Evolutionary conservation across 73 alveolate species (phyloP).

Genomic region (Effrenium voratum): DNA sequence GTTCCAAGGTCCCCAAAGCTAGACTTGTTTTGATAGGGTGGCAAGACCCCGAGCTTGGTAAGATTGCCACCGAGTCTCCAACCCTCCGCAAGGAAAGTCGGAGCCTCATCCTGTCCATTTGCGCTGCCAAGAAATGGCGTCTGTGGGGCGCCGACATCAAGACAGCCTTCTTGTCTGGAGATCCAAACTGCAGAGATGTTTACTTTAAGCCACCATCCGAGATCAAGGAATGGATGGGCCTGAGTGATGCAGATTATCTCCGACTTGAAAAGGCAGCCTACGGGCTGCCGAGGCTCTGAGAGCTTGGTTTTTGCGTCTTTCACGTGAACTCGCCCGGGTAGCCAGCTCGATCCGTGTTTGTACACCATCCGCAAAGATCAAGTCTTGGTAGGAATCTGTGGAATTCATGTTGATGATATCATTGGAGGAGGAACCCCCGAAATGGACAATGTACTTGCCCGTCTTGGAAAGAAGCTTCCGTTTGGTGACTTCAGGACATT

Average conservation of each 20-base stretch:
- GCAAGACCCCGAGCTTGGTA: background rate
- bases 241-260: background rate
- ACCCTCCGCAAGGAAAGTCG: background rate
- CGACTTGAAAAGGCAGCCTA: background rate
- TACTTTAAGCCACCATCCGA: conserved; percentile 3
- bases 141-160: conserved; percentile 56
- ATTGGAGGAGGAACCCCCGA: background rate
- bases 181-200: background rate
- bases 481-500: background rate
- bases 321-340: background rate
- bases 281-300: conserved; percentile 26
- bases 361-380: background rate
- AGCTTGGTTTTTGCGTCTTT: background rate
- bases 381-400: background rate
- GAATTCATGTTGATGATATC: background rate
- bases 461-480: background rate
- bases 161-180: conserved; percentile 38
- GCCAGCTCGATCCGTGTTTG: conserved; percentile 7
- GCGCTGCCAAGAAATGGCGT: background rate
- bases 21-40: background rate
- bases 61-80: conserved; percentile 3
- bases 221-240: background rate
- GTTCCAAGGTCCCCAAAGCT: background rate
- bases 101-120: background rate
- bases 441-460: background rate